Percentiles rank a stretch among this genome's conserved stretches.
Conservation (phyloP, 345 rosid species). For the Nasturtium officinale region DNA sequence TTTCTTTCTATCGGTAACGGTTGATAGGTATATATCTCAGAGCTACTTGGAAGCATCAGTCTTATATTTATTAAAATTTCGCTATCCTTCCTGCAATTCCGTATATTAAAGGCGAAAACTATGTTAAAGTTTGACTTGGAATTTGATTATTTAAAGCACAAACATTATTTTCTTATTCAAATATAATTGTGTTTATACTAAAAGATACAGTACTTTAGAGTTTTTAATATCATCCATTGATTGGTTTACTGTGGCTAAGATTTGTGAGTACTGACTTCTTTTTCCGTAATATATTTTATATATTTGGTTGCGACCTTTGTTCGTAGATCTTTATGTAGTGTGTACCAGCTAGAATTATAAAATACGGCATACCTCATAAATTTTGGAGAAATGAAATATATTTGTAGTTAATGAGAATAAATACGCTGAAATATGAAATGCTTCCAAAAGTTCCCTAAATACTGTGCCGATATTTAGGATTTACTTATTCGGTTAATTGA, state of each 20-base stretch:
- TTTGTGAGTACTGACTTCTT: not conserved
- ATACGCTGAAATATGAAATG: slow-evolving; percentile 26
- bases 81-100: slow-evolving; percentile 35
- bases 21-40: slow-evolving; percentile 25
- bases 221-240: not conserved
- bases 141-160: not conserved
- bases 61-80: slow-evolving; percentile 17
- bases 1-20: not conserved
- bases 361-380: not conserved
- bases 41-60: slow-evolving; percentile 20
- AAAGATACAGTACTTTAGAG: not conserved
- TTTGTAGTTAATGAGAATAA: slow-evolving; percentile 8
- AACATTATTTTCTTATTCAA: not conserved
- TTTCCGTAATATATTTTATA: not conserved
- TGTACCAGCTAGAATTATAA: slow-evolving; percentile 5
- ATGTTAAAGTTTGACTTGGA: slow-evolving; percentile 34
- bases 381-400: not conserved
- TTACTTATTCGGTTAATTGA: not conserved
- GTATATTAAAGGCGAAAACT: slow-evolving; percentile 16
- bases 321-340: slow-evolving; percentile 10
- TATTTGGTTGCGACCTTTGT: not conserved
- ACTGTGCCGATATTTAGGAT: slow-evolving; percentile 31
- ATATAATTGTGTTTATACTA: not conserved
- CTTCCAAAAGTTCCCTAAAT: slow-evolving; percentile 39
- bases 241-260: not conserved